A percentile compares a stretch with the other conserved stretches of the same genome.
phyloP scores from a whole-genome alignment of 768 basidiomycete genomes.

The Daedalea quercina region DNA sequence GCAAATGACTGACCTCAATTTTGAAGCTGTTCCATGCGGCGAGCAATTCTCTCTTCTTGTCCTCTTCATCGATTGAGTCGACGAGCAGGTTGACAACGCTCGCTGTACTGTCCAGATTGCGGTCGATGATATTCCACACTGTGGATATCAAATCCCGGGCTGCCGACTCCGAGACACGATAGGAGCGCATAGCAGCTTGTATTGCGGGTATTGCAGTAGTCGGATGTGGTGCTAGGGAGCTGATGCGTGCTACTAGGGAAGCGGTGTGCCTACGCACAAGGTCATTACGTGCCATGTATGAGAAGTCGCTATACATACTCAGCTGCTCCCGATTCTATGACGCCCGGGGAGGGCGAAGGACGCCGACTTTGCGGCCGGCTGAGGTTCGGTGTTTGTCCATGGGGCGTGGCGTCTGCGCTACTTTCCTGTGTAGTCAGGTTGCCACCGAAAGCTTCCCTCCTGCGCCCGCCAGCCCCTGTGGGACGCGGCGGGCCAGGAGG shows the following conservation, averaged over 20 bases:
- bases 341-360: slow-evolving; percentile 27
- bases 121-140: slow-evolving; percentile 73
- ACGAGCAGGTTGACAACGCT: slow-evolving; percentile 68
- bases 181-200: slow-evolving; percentile 74
- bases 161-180: slow-evolving; percentile 65
- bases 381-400: slow-evolving; percentile 22
- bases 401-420: slow-evolving; percentile 4
- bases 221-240: slow-evolving; percentile 49
- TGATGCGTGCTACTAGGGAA: slow-evolving; percentile 58
- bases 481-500: slow-evolving; percentile 23
- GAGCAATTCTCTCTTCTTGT: slow-evolving; percentile 74
- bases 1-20: slow-evolving; percentile 59
- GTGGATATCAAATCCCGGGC: slow-evolving; percentile 85
- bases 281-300: not conserved
- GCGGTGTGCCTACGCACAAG: slow-evolving; percentile 50
- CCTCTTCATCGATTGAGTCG: slow-evolving; percentile 75
- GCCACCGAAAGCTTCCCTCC: slow-evolving; percentile 59
- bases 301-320: slow-evolving; percentile 34
- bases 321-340: slow-evolving; percentile 42
- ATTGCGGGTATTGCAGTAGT: slow-evolving; percentile 52
- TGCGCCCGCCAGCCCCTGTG: slow-evolving; percentile 28
- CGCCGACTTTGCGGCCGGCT: slow-evolving; percentile 20
- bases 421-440: slow-evolving; percentile 40
- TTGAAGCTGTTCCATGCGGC: slow-evolving; percentile 80
- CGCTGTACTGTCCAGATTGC: slow-evolving; percentile 64